phyloP scores from a whole-genome alignment of 1,284 basidiomycete species.

The Ustilago trichophora region DNA sequence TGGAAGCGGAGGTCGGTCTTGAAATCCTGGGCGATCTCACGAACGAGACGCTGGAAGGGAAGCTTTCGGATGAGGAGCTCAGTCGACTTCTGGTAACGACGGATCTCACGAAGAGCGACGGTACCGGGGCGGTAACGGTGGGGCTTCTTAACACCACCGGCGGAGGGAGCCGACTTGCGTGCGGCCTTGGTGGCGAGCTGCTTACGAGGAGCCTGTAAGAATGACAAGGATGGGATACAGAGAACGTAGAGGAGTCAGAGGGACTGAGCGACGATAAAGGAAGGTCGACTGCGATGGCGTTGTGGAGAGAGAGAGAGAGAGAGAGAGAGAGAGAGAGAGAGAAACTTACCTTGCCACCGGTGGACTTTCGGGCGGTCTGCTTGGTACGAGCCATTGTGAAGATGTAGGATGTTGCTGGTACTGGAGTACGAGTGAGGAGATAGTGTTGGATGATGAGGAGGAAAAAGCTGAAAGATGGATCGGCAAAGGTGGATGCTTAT shows the following conservation, averaged over 20 bases:
- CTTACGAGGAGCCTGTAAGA: conserved; percentile 62
- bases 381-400: conserved; percentile 68
- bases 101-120: conserved; percentile 66
- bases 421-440: conserved; percentile 29
- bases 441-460: conserved; percentile 22
- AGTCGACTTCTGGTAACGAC: conserved; percentile 67
- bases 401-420: conserved; percentile 19
- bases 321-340: background rate
- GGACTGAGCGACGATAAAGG: too few relatives aligned
- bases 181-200: conserved; percentile 67
- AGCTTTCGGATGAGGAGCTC: conserved; percentile 67
- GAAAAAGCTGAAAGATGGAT: conserved; percentile 15
- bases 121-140: conserved; percentile 66
- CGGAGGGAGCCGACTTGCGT: conserved; percentile 65
- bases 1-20: conserved; percentile 76
- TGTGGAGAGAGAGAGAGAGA: too few relatives aligned
- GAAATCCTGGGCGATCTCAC: conserved; percentile 92
- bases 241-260: too few relatives aligned
- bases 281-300: too few relatives aligned
- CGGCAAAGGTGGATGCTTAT: conserved; percentile 38
- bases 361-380: conserved; percentile 86
- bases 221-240: background rate
- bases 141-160: conserved; percentile 67
- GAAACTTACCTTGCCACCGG: conserved; percentile 72
- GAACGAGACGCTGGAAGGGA: conserved; percentile 72